A percentile compares a stretch with the other conserved stretches of the same genome.
Conservation (phyloP, 2,329 filamentous ascomycete genomes). For the Aspergillus pseudoglaucus region DNA sequence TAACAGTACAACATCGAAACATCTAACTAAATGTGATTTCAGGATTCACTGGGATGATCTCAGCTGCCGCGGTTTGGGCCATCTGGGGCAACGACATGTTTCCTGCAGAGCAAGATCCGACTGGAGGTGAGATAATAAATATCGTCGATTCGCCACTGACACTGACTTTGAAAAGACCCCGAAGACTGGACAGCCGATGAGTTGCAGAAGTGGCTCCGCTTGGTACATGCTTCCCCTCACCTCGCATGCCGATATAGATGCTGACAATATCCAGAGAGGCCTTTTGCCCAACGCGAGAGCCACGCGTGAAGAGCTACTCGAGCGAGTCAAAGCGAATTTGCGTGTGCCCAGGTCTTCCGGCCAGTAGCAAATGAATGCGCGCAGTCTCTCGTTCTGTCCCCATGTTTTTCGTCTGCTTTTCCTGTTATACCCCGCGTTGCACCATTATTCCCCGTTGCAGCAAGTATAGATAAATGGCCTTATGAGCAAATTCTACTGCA, state of each 20-base stretch:
- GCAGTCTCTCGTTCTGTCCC: neutral
- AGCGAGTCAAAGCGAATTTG: slow-evolving; percentile 64
- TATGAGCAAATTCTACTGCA: neutral
- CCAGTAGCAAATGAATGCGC: slow-evolving; percentile 8
- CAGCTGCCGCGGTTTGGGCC: slow-evolving; percentile 71
- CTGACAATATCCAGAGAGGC: slow-evolving; percentile 47
- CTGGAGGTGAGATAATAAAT: slow-evolving; percentile 53
- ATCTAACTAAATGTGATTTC: slow-evolving; percentile 20
- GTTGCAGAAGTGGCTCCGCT: slow-evolving; percentile 70
- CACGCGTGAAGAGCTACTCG: slow-evolving; percentile 58
- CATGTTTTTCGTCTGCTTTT: neutral
- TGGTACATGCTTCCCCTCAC: slow-evolving; percentile 50
- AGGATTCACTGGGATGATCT: slow-evolving; percentile 77
- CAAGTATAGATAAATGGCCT: neutral
- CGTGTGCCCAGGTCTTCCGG: slow-evolving; percentile 30
- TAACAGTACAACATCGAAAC: neutral
- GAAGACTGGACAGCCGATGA: slow-evolving; percentile 73
- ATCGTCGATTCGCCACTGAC: neutral
- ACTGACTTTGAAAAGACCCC: slow-evolving; percentile 45
- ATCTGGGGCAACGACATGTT: slow-evolving; percentile 87
- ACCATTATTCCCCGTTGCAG: neutral
- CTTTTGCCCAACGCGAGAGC: slow-evolving; percentile 55
- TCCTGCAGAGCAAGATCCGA: slow-evolving; percentile 67
- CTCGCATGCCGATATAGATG: neutral
- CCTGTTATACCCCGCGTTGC: neutral